phyloP scores from a whole-genome alignment of 140 eudicot species.

The Ambrosia hybrid region DNA sequence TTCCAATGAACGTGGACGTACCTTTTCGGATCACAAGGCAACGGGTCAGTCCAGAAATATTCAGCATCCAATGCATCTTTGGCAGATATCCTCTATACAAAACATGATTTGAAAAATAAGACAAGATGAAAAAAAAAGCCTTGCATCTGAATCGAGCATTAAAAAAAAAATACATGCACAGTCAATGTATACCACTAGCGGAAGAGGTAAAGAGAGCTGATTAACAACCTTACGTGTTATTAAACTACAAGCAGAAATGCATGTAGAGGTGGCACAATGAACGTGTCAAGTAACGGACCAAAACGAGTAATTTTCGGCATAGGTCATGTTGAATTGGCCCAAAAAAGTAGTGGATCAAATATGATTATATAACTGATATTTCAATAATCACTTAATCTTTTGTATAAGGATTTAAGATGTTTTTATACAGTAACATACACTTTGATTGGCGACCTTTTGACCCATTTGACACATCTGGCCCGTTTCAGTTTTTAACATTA shows the following conservation, averaged over 20 bases:
- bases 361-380: not conserved
- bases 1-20: slow-evolving; percentile 12
- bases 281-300: too few relatives aligned
- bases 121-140: not conserved
- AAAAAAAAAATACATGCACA: too few relatives aligned
- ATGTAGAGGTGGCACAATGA: too few relatives aligned
- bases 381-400: not conserved
- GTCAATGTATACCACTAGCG: too few relatives aligned
- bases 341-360: too few relatives aligned
- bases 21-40: slow-evolving; percentile 98
- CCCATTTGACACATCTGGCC: not conserved
- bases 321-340: not conserved
- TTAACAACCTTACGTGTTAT: too few relatives aligned
- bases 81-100: slow-evolving; percentile 78
- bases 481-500: not conserved
- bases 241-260: too few relatives aligned
- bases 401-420: not conserved
- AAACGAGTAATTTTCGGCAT: not conserved
- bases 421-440: not conserved
- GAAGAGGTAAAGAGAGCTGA: too few relatives aligned
- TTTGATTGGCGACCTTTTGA: not conserved
- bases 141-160: too few relatives aligned
- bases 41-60: slow-evolving; percentile 90
- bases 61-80: slow-evolving; percentile 94
- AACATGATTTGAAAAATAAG: slow-evolving; percentile 3